phyloP scores from a whole-genome alignment of 768 basidiomycete genomes.

The Tephrocybe sp. region DNA sequence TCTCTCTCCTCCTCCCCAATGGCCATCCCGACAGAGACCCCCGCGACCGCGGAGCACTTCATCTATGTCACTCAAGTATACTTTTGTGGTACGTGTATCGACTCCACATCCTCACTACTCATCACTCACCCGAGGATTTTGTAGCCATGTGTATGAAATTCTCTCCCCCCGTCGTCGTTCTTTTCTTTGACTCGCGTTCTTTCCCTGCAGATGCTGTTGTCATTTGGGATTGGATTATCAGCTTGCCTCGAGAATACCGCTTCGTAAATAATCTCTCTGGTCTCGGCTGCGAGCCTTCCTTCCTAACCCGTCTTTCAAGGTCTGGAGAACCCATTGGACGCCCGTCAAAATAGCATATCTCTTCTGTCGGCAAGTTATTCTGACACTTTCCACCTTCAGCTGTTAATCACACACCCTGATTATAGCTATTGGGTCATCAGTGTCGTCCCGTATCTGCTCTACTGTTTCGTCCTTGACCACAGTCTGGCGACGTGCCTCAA shows the following conservation, averaged over 20 bases:
- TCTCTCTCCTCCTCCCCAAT: constrained; percentile 24
- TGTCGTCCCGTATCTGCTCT: constrained; percentile 77
- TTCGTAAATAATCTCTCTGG: constrained; percentile 48
- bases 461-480: constrained; percentile 74
- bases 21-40: constrained; percentile 35
- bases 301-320: constrained; percentile 37
- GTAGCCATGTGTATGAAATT: constrained; percentile 68
- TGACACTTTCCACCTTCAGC: constrained; percentile 11
- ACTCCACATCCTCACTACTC: constrained; percentile 18
- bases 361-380: constrained; percentile 69
- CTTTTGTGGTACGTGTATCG: constrained; percentile 72
- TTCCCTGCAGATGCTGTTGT: constrained; percentile 67
- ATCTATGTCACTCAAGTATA: constrained; percentile 83
- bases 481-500: constrained; percentile 59
- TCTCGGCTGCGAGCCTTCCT: constrained; percentile 19
- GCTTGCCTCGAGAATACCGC: constrained; percentile 73
- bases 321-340: constrained; percentile 84
- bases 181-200: constrained; percentile 26
- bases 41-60: constrained; percentile 67
- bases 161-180: constrained; percentile 23
- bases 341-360: constrained; percentile 83
- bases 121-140: constrained; percentile 30
- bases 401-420: constrained; percentile 14
- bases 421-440: constrained; percentile 79
- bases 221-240: constrained; percentile 85